Percentiles rank a stretch among this genome's conserved stretches.
Conservation (phyloP, 768 basidiomycete genomes). For the Mycena epipterygia region DNA sequence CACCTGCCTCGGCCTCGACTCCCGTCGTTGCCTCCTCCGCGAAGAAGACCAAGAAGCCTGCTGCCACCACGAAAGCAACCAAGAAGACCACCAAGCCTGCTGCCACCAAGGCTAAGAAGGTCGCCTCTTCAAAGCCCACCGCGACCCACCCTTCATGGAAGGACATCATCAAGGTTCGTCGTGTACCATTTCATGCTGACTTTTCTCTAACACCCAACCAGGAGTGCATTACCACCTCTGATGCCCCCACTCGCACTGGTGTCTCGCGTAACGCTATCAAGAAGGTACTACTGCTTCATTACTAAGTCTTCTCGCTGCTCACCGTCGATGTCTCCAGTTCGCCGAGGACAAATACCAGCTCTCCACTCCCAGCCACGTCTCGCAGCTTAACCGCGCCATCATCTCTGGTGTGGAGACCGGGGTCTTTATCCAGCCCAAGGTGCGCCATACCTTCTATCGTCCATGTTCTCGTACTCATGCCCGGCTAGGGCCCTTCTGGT, state of each 20-base stretch:
- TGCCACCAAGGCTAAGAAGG: slow-evolving; percentile 28
- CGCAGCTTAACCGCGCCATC: slow-evolving; percentile 83
- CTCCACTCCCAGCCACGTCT: slow-evolving; percentile 74
- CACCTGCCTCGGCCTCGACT: slow-evolving; percentile 19
- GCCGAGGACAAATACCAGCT: slow-evolving; percentile 88
- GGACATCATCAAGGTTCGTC: slow-evolving; percentile 64
- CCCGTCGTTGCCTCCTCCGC: background rate
- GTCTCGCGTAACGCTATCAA: slow-evolving; percentile 87
- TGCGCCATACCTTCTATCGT: background rate
- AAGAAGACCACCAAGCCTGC: slow-evolving; percentile 54
- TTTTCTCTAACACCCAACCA: slow-evolving; percentile 42
- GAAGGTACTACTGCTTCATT: slow-evolving; percentile 66
- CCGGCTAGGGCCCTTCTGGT: slow-evolving; percentile 60
- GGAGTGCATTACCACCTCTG: slow-evolving; percentile 81
- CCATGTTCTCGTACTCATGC: background rate
- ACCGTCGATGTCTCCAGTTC: slow-evolving; percentile 65
- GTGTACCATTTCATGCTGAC: background rate
- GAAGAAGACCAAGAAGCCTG: slow-evolving; percentile 44
- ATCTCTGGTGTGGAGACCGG: slow-evolving; percentile 70
- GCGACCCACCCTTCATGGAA: slow-evolving; percentile 66
- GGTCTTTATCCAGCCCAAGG: slow-evolving; percentile 54
- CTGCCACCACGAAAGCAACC: slow-evolving; percentile 45
- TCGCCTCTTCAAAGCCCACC: slow-evolving; percentile 30
- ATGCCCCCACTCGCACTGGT: slow-evolving; percentile 71
- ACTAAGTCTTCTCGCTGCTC: background rate